These are phyloP conservation scores for Poa pratensis DNA, from an alignment of 176 grass and related monocot species.

Conservation along the genomic window DNA sequence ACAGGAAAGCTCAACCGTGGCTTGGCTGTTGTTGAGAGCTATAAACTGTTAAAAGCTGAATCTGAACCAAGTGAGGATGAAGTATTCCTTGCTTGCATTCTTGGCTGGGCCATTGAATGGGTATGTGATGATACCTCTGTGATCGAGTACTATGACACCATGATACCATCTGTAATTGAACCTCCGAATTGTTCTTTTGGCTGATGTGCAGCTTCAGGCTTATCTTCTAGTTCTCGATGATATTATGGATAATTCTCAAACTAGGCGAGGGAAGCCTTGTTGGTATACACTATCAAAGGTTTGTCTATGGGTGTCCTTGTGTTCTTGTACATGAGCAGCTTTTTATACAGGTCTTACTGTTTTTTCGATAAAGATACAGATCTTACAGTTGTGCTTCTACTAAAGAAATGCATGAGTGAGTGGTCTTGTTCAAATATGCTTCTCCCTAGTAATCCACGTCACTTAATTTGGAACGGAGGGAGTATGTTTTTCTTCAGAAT, in stretches of 20 bases:
- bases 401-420: not conserved
- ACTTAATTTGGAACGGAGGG: too few species aligned
- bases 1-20: slow-evolving; percentile 69
- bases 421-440: not conserved
- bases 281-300: slow-evolving; percentile 65
- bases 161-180: not conserved
- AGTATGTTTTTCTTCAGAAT: not conserved
- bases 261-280: slow-evolving; percentile 59
- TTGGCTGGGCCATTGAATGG: slow-evolving; percentile 88
- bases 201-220: slow-evolving; percentile 59
- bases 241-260: slow-evolving; percentile 66
- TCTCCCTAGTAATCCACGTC: too few species aligned
- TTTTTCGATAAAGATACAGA: not conserved
- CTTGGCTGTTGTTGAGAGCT: slow-evolving; percentile 60
- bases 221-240: slow-evolving; percentile 69
- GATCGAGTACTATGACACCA: not conserved
- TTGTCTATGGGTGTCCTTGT: not conserved
- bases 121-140: slow-evolving; percentile 39
- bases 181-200: not conserved
- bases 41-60: slow-evolving; percentile 58
- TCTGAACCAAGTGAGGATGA: slow-evolving; percentile 58
- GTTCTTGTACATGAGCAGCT: not conserved
- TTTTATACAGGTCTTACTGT: not conserved
- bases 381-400: not conserved
- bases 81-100: slow-evolving; percentile 58